These are phyloP conservation scores for Paraconiothyrium brasiliense DNA, from an alignment of 2,329 filamentous ascomycete genomes.

Conservation along the genomic window DNA sequence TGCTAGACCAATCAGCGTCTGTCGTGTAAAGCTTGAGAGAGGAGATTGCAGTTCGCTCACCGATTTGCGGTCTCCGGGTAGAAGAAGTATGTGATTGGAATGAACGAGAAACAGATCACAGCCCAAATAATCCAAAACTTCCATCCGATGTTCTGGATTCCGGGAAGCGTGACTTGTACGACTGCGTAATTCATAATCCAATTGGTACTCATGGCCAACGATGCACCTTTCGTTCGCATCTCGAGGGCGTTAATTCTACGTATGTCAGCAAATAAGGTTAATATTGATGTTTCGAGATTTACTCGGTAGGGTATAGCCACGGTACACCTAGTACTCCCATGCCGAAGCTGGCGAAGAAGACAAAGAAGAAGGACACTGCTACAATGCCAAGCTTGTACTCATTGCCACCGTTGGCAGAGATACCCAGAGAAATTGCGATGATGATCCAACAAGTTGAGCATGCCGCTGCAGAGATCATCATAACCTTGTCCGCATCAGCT, in stretches of 20 bases:
- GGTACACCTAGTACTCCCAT: conserved; percentile 48
- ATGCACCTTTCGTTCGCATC: conserved; percentile 48
- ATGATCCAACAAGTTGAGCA: conserved; percentile 61
- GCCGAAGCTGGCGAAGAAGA: conserved; percentile 48
- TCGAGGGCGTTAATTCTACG: conserved; percentile 44
- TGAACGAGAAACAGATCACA: conserved; percentile 62
- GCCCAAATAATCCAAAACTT: conserved; percentile 66
- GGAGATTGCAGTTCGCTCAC: not conserved
- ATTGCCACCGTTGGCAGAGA: conserved; percentile 54
- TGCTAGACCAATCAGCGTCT: conserved; percentile 16
- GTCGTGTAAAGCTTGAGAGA: not conserved
- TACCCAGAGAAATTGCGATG: conserved; percentile 57
- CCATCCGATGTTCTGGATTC: conserved; percentile 58
- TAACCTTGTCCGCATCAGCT: conserved; percentile 41
- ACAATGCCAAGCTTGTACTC: conserved; percentile 58
- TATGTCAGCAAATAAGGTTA: conserved; percentile 8
- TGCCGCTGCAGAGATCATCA: conserved; percentile 60
- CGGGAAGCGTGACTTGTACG: conserved; percentile 45
- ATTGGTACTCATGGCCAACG: conserved; percentile 44
- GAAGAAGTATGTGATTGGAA: conserved; percentile 62
- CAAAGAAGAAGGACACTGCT: conserved; percentile 56
- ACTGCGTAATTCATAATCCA: conserved; percentile 48
- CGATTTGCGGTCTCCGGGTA: conserved; percentile 62
- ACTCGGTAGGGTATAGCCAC: conserved; percentile 48
- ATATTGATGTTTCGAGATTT: conserved; percentile 2